Evolutionary conservation across 306 rosid species (phyloP).

Genomic region (Trifolium repens): DNA sequence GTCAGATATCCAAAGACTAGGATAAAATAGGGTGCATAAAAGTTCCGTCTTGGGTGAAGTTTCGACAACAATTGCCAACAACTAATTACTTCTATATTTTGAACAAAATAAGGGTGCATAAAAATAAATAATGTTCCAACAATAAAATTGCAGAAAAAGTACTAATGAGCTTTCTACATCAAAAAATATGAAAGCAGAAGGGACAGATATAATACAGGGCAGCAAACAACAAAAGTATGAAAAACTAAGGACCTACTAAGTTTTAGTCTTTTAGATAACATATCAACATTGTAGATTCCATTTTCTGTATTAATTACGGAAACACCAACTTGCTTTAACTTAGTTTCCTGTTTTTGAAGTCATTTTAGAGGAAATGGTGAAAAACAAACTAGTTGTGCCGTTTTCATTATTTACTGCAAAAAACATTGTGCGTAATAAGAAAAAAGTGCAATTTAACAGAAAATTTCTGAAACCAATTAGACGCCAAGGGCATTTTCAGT

Average conservation of each 20-base stretch:
- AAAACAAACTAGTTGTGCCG: not conserved
- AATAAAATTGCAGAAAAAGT: constrained; percentile 7
- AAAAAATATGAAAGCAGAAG: constrained; percentile 12
- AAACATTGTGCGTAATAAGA: not conserved
- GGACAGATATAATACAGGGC: constrained; percentile 6
- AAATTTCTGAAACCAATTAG: not conserved
- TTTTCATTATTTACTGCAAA: not conserved
- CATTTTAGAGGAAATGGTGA: not conserved
- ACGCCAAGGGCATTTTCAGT: not conserved
- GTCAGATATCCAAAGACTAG: constrained; percentile 17
- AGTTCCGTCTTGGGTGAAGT: too few species aligned
- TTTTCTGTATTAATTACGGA: not conserved
- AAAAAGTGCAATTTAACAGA: not conserved
- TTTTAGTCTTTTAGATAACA: not conserved
- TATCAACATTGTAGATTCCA: not conserved
- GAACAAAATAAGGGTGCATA: not conserved
- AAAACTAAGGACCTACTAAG: not conserved
- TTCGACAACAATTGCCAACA: constrained; percentile 13
- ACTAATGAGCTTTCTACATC: constrained; percentile 3
- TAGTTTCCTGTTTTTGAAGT: not conserved
- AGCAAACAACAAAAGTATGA: not conserved
- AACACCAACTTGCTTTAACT: not conserved
- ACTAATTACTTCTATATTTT: not conserved
- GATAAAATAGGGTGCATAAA: constrained; percentile 19
- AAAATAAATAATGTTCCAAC: not conserved